Conservation (phyloP, 2,329 filamentous ascomycete genomes). For the Colletotrichum tamarilloi region DNA sequence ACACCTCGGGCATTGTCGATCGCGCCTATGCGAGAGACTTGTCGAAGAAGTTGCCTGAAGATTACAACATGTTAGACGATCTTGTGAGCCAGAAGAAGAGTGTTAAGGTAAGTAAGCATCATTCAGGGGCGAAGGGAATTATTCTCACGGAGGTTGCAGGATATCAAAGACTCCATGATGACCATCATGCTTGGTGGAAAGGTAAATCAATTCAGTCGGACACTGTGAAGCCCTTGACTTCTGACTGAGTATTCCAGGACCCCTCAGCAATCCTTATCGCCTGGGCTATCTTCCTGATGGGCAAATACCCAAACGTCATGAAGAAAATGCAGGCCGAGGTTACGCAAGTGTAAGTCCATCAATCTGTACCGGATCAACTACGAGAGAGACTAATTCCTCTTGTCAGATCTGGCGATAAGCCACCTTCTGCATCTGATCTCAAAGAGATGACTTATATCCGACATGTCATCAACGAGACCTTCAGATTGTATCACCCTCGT, state of each 20-base stretch:
- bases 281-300: not conserved
- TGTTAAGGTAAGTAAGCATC: not conserved
- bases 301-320: not conserved
- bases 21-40: not conserved
- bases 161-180: not conserved
- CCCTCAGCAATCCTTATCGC: not conserved
- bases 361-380: not conserved
- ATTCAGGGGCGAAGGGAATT: fast-evolving
- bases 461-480: not conserved
- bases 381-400: not conserved
- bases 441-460: not conserved
- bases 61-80: not conserved
- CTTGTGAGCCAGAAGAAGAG: not conserved
- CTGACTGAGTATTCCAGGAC: not conserved
- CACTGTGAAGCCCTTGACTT: not conserved
- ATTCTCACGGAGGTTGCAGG: not conserved
- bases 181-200: not conserved
- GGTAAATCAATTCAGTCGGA: not conserved
- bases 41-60: not conserved
- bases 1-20: not conserved
- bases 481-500: not conserved
- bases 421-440: not conserved
- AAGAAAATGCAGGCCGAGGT: not conserved
- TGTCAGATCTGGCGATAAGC: not conserved
- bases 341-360: not conserved